These are phyloP conservation scores for Agarophyton chilense DNA, from an alignment of 23 red algal genomes.

Conservation along the genomic window DNA sequence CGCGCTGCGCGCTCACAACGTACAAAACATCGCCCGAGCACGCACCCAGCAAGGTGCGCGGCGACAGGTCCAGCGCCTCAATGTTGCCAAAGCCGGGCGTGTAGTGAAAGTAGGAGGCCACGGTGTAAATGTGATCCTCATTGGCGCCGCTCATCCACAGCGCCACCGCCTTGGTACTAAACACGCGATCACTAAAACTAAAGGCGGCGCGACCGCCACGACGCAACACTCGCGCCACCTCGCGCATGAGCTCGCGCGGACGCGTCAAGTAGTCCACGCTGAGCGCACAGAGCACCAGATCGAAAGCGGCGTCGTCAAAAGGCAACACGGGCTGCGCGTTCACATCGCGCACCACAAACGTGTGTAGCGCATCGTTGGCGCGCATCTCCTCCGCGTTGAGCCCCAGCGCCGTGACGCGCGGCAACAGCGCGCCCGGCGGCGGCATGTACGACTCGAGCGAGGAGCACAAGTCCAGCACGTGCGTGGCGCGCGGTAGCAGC, in stretches of 20 bases:
- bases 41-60: slow-evolving; percentile 4
- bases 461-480: slow-evolving; percentile 83
- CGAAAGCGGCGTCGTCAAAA: slow-evolving; percentile 74
- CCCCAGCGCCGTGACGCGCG: slow-evolving; percentile 75
- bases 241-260: slow-evolving; percentile 63
- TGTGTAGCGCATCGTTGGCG: slow-evolving; percentile 56
- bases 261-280: slow-evolving; percentile 85
- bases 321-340: slow-evolving; percentile 49
- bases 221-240: slow-evolving; percentile 76
- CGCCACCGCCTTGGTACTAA: slow-evolving; percentile 79
- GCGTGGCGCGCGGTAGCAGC: background rate
- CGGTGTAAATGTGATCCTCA: slow-evolving; percentile 78
- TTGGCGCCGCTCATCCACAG: slow-evolving; percentile 75
- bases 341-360: slow-evolving; percentile 64
- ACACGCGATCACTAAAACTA: slow-evolving; percentile 81
- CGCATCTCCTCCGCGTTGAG: slow-evolving; percentile 77
- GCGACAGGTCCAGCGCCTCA: slow-evolving; percentile 30
- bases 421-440: too few relatives aligned
- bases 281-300: slow-evolving; percentile 76
- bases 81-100: slow-evolving; percentile 52
- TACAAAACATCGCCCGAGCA: slow-evolving; percentile 77
- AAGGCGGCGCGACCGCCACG: slow-evolving; percentile 53
- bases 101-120: slow-evolving; percentile 80
- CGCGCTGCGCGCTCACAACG: slow-evolving; percentile 58
- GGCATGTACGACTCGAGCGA: slow-evolving; percentile 80